Base-by-base conservation (phyloP, 1,284 basidiomycete genomes). In the Boletellus sp. region DNA sequence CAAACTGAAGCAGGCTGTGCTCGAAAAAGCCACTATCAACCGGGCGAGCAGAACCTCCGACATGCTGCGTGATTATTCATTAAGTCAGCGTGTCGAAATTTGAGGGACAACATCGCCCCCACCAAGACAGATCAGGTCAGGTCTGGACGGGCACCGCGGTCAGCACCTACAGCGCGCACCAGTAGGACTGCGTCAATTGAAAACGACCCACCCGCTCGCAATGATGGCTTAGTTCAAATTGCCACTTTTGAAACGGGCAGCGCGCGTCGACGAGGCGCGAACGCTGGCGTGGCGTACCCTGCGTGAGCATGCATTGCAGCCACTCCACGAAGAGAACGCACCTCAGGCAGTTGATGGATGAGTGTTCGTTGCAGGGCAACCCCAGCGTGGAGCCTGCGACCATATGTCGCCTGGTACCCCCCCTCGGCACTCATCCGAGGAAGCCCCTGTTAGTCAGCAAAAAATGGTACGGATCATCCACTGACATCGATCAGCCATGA, bases 21-120 rank as follows among this genome's bases (percentile, higher is more conserved):
- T 11, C 14, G 3, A 82, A 30, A 87, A 73, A 40, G 80, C 82
- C 83, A 47, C 46, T 43, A 32, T 57, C 25, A 53, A 10, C 48
- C 36, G 34, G 49, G 30, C 25, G 10, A 36, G 39, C 4, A 29
- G 44, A 42, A 41, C 20, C 22, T 33, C 43, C 50, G 37, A 43
- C 5, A 13, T 43, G 19, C 53, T 20, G 37, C 38, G 27, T 27
- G 20, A 19, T 23, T 14, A 3, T 34, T 37, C n/a, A n/a, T n/a
- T 43, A 32, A 52, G 69, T 17, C 40, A 84, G 80, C 78, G 87
- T 0, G 88, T 91, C 89, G 90, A 91, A 42, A 92, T 82, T 60
- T 86, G 79, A 58, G 40, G 39, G 19, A 29, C 81, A 70, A 61
- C 81, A 84, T 56, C 72, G 72, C 69, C 81, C 3, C 81, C 3